phyloP scores from a whole-genome alignment of 1,284 basidiomycete genomes.

The Naganishia sp. region DNA sequence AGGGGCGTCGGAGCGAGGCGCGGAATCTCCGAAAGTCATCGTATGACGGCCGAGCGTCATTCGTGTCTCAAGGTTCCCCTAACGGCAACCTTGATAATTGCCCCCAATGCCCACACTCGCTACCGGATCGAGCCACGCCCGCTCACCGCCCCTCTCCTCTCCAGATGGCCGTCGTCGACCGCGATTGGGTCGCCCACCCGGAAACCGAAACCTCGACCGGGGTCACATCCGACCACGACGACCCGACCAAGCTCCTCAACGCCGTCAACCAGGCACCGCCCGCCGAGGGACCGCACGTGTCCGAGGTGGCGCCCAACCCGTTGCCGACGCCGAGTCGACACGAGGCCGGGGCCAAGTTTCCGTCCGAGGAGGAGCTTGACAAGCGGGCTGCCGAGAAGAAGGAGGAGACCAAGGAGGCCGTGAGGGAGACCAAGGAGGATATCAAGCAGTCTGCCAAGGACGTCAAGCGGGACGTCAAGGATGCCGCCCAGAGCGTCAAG shows the following conservation, averaged over 20 bases:
- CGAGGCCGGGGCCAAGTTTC: conserved; percentile 31
- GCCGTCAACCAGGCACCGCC: conserved; percentile 32
- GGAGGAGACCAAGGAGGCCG: conserved; percentile 26
- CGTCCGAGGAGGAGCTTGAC: conserved; percentile 39
- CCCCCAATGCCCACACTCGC: no score
- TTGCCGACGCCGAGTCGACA: conserved; percentile 35
- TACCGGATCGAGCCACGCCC: no score
- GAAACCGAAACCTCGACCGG: conserved; percentile 35
- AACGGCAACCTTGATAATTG: no score
- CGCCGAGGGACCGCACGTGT: conserved; percentile 40
- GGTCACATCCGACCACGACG: conserved; percentile 28
- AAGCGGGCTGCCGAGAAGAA: conserved; percentile 37
- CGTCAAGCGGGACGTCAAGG: conserved; percentile 56
- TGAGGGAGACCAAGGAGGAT: conserved; percentile 27
- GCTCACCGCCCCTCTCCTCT: no score
- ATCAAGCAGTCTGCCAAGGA: conserved; percentile 55
- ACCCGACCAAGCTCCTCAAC: conserved; percentile 36
- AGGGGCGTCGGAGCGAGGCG: no score
- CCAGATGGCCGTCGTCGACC: conserved; percentile 46
- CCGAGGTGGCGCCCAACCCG: conserved; percentile 39
- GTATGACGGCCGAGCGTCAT: no score
- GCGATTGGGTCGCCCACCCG: conserved; percentile 45
- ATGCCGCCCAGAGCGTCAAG: conserved; percentile 20
- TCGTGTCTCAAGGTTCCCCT: no score
- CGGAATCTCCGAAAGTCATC: no score